Evolutionary conservation across 169 alveolate species (phyloP).

Genomic region (Amoebophrya sp.): DNA sequence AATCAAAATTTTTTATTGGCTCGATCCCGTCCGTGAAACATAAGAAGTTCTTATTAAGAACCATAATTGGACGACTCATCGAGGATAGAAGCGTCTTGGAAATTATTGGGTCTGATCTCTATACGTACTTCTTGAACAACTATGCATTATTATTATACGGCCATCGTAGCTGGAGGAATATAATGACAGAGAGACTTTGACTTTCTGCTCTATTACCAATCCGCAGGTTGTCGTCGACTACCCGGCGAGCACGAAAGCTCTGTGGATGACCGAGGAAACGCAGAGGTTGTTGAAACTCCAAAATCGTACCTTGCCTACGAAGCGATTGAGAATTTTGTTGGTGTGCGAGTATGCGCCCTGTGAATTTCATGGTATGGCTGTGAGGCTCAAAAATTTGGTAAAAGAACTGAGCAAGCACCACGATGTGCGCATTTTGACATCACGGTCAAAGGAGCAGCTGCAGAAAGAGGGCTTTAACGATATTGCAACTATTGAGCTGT

Average conservation of each 20-base stretch:
- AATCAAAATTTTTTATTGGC: too few relatives aligned
- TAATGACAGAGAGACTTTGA: too few relatives aligned
- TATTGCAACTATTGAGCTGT: not conserved
- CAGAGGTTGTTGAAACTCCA: not conserved
- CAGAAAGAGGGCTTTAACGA: conserved; percentile 7
- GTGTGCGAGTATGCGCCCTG: not conserved
- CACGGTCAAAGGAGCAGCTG: not conserved
- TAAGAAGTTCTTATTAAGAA: too few relatives aligned
- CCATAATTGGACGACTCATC: too few relatives aligned
- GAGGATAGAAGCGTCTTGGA: too few relatives aligned
- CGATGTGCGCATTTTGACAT: not conserved
- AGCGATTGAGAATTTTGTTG: not conserved
- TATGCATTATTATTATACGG: too few relatives aligned
- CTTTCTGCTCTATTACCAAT: too few relatives aligned
- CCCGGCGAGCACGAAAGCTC: not conserved
- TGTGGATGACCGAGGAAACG: not conserved
- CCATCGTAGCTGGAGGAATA: too few relatives aligned
- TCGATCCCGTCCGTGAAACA: too few relatives aligned
- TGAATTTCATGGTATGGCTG: not conserved
- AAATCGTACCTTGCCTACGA: not conserved
- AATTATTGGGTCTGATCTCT: too few relatives aligned
- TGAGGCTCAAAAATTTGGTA: not conserved
- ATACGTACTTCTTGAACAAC: too few relatives aligned
- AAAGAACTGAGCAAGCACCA: not conserved
- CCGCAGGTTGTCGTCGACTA: not conserved